These are phyloP conservation scores for Calycina herbarum DNA, from an alignment of 2,329 filamentous ascomycete species.

Conservation along the genomic window DNA sequence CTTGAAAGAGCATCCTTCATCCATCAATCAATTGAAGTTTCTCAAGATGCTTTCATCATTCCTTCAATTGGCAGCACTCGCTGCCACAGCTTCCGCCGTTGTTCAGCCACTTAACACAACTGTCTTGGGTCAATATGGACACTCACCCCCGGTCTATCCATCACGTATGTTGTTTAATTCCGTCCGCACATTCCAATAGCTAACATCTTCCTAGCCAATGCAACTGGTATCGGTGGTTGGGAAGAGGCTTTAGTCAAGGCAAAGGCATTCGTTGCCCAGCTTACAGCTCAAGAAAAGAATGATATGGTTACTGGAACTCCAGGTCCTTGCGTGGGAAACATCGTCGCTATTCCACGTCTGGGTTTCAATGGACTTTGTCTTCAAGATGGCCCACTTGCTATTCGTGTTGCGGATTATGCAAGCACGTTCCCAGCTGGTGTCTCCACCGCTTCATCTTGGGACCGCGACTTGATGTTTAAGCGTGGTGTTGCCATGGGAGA, in stretches of 20 bases:
- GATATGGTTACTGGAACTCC: conserved; percentile 26
- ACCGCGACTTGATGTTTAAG: conserved; percentile 57
- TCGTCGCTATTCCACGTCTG: conserved; percentile 27
- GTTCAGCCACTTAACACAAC: conserved; percentile 25
- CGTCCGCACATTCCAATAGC: not conserved
- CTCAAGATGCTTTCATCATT: conserved; percentile 15
- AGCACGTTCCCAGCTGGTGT: conserved; percentile 70
- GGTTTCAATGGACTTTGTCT: conserved; percentile 33
- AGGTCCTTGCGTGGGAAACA: conserved; percentile 30
- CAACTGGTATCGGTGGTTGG: conserved; percentile 48
- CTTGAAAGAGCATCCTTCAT: conserved; percentile 3
- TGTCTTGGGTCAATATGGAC: conserved; percentile 24
- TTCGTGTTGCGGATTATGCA: conserved; percentile 69
- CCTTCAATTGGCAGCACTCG: conserved; percentile 21
- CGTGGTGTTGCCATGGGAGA: conserved; percentile 47
- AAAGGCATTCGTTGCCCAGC: conserved; percentile 63
- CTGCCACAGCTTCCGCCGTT: conserved; percentile 24
- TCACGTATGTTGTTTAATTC: conserved; percentile 25
- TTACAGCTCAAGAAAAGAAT: conserved; percentile 78
- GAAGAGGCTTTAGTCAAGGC: conserved; percentile 68
- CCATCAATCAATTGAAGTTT: conserved; percentile 2
- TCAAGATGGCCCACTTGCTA: conserved; percentile 56
- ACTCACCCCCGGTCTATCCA: conserved; percentile 28
- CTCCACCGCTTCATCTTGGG: conserved; percentile 68
- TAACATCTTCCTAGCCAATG: conserved; percentile 34